phyloP scores from a whole-genome alignment of 768 basidiomycete genomes.

The Lactarius akahatsu region DNA sequence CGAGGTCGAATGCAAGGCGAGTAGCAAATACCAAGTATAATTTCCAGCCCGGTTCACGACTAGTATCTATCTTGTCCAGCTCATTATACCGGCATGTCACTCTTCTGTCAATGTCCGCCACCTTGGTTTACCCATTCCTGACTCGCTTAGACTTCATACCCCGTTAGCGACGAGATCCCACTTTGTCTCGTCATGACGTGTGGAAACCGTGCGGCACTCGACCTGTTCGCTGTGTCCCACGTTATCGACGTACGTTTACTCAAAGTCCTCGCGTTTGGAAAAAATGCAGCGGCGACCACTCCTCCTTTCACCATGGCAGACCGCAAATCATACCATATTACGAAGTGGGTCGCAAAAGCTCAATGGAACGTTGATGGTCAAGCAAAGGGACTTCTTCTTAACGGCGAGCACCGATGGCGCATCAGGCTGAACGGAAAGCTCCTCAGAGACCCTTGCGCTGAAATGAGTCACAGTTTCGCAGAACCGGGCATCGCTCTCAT shows the following conservation, averaged over 20 bases:
- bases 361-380: conserved; percentile 17
- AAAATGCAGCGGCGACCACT: neutral
- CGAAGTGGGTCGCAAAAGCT: conserved; percentile 17
- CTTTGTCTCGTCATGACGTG: conserved; percentile 19
- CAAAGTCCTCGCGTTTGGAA: conserved; percentile 22
- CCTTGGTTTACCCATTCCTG: neutral
- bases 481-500: conserved; percentile 7
- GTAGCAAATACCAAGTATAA: neutral
- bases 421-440: conserved; percentile 18
- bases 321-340: neutral
- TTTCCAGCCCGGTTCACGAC: neutral
- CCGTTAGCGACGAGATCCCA: conserved; percentile 13
- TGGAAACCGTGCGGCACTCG: conserved; percentile 4
- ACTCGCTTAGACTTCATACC: conserved; percentile 10
- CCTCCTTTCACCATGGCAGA: conserved; percentile 2
- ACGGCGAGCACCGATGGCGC: conserved; percentile 2
- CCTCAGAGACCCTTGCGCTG: neutral
- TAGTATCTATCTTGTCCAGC: conserved; percentile 2
- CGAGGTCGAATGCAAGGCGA: conserved; percentile 25
- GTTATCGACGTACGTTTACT: conserved; percentile 22
- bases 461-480: conserved; percentile 16
- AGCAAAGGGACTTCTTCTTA: neutral
- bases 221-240: conserved; percentile 10
- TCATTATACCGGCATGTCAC: conserved; percentile 13
- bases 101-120: neutral